These are phyloP conservation scores for Petunia secreta DNA, from an alignment of 257 asterid species.

Conservation along the genomic window DNA sequence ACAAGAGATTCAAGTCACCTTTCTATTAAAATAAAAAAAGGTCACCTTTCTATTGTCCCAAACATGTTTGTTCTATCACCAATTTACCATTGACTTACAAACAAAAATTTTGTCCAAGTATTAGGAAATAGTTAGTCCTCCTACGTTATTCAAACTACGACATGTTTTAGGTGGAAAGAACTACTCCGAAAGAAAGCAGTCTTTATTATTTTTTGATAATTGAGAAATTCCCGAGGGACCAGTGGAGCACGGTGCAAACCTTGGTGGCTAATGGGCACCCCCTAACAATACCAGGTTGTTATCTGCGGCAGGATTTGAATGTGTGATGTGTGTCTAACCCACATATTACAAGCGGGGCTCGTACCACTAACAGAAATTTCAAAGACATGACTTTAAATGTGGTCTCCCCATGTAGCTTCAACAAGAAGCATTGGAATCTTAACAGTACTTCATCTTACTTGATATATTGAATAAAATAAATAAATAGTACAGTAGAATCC, in stretches of 20 bases:
- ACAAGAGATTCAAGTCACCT: not conserved
- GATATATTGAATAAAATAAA: not conserved
- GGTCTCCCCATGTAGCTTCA: not conserved
- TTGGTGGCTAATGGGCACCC: not conserved
- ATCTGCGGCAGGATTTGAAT: not conserved
- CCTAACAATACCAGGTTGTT: not conserved
- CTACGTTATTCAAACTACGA: not conserved
- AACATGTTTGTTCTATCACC: constrained; percentile 6
- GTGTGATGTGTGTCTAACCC: not conserved
- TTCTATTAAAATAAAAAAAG: too few species aligned
- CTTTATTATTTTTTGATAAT: not conserved
- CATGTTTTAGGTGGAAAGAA: constrained; percentile 2
- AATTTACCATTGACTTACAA: constrained; percentile 15
- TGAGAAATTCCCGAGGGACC: not conserved
- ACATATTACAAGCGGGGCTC: not conserved
- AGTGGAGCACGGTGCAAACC: too few species aligned
- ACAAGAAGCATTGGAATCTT: not conserved
- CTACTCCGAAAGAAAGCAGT: too few species aligned
- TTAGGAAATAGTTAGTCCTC: not conserved
- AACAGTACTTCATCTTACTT: not conserved
- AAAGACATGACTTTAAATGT: not conserved
- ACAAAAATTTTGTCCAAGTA: not conserved
- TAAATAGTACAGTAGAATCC: not conserved
- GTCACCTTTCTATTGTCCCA: not conserved
- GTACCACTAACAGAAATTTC: not conserved